Evolutionary conservation across 1,284 basidiomycete genomes (phyloP), one percentile per base, ranked within the genome.

Genomic region (Melampsora americana): DNA sequence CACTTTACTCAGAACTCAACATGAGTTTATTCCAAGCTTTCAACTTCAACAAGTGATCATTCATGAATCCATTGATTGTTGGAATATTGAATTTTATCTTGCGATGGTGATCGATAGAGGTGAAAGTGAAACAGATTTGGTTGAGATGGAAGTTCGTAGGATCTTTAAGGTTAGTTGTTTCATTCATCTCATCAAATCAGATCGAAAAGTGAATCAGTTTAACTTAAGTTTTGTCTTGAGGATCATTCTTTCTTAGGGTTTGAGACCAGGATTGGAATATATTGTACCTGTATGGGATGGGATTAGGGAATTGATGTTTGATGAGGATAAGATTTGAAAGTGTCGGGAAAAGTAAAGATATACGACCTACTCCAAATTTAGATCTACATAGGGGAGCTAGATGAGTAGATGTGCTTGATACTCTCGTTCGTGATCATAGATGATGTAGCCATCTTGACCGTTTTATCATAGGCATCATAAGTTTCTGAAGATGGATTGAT

Each of bases 51-150:
- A 76, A 12, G 67, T 66, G 6, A 65, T 76, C 44, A 76, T 76
- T 65, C 74, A 76, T 50, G 74, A 76, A 62, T 30, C 74, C 9
- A 76, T 76, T 28, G 60, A 69, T 14, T 66, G 74, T 23, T 76
- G 74, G 74, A 50, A 64, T 69, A 35, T 76, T 2, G 35, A 28
- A 30, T 76, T 76, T 61, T 76, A 69, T 53, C 67, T 76, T 42
- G 74, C 44, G 6, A 30, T 76, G 20, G 23, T 76, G 16, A 50
- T 76, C n/a, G 66, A 76, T 53, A 44, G 53, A 20, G 46, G 60
- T 12, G 20, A 50, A 39, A 26, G 1, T 26, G 59, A 35, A n/a
- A n/a, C n/a, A 0, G 64, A 67, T 48, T 35, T 28, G 42, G 28
- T 53, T 39, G 35, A 62, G 28, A 28, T 56, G 32, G 53, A 42